Percentiles rank a stretch among this genome's conserved stretches.
These are phyloP conservation scores for Tulasnella sp. DNA, from an alignment of 768 basidiomycete genomes.

Conservation along the genomic window DNA sequence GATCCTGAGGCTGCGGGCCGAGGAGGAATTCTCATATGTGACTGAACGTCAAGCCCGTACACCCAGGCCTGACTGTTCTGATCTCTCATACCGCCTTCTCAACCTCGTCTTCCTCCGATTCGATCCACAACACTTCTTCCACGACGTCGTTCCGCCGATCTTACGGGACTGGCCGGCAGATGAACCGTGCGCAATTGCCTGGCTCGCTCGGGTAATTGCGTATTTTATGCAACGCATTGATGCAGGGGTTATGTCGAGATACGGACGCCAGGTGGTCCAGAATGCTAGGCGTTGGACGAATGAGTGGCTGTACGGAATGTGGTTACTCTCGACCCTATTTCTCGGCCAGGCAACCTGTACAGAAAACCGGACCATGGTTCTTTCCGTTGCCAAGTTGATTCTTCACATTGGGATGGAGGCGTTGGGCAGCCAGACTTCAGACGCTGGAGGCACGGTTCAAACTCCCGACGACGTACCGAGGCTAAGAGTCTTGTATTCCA, in stretches of 20 bases:
- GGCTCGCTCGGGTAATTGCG: background rate
- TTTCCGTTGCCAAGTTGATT: background rate
- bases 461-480: background rate
- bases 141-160: background rate
- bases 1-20: background rate
- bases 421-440: background rate
- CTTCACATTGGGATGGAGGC: background rate
- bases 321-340: background rate
- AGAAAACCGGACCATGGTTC: background rate
- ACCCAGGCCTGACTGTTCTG: too few species aligned
- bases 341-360: background rate
- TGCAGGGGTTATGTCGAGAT: background rate
- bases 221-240: background rate
- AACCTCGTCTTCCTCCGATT: background rate
- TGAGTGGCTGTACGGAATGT: background rate
- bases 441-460: background rate
- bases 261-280: background rate
- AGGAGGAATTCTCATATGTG: too few species aligned
- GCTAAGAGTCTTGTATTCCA: background rate
- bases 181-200: background rate
- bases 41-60: too few species aligned
- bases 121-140: background rate
- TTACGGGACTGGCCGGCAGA: background rate
- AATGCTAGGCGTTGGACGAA: background rate
- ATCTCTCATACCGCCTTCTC: background rate